phyloP scores from a whole-genome alignment of 2,329 filamentous ascomycete genomes.

The Dothideomycetes sp. region DNA sequence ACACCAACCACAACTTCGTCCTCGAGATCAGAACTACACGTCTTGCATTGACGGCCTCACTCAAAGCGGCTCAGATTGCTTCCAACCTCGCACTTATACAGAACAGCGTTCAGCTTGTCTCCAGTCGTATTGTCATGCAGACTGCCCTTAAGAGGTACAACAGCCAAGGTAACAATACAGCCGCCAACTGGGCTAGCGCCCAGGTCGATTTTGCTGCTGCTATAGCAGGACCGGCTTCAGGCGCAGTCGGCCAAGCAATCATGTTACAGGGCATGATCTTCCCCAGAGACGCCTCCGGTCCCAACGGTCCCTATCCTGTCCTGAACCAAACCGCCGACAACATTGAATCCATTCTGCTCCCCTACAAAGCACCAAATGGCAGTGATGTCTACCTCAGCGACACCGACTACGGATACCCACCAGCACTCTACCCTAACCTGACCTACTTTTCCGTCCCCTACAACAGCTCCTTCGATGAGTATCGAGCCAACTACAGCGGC shows the following conservation, averaged over 20 bases:
- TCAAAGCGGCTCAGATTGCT: conserved; percentile 75
- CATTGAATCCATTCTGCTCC: conserved; percentile 48
- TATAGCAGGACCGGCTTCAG: conserved; percentile 44
- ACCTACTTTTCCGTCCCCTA: conserved; percentile 44
- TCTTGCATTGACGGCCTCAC: conserved; percentile 68
- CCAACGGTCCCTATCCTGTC: conserved; percentile 42
- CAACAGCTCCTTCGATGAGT: conserved; percentile 28
- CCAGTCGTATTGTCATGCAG: conserved; percentile 52
- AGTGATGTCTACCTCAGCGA: conserved; percentile 53
- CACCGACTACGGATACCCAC: conserved; percentile 55
- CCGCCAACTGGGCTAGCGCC: conserved; percentile 53
- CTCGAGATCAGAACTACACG: conserved; percentile 45
- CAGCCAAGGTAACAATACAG: conserved; percentile 45
- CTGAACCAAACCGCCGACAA: conserved; percentile 49
- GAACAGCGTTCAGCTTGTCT: conserved; percentile 62
- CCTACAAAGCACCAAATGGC: conserved; percentile 52
- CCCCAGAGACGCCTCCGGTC: conserved; percentile 55
- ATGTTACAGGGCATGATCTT: conserved; percentile 67
- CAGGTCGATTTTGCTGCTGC: conserved; percentile 60
- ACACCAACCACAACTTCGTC: conserved; percentile 54
- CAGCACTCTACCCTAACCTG: conserved; percentile 67
- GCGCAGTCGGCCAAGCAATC: conserved; percentile 37
- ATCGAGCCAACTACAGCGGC: conserved; percentile 35
- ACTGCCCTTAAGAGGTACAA: conserved; percentile 43
- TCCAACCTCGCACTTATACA: conserved; percentile 72